phyloP scores from a whole-genome alignment of 2,329 filamentous ascomycete species.

The Zymoseptoria pseudotritici region DNA sequence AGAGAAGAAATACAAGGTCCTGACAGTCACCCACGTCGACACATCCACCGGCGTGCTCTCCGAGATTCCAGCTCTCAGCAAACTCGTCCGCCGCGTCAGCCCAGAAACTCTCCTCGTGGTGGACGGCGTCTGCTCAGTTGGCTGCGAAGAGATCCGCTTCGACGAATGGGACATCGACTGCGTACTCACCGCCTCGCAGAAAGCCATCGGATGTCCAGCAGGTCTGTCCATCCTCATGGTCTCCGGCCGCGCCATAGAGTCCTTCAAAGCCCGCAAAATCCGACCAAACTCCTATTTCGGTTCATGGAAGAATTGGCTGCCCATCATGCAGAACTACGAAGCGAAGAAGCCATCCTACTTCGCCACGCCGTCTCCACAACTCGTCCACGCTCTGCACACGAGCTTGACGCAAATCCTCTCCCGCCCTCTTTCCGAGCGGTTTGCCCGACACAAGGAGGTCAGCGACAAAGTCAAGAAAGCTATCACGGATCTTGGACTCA shows the following conservation, averaged over 20 bases:
- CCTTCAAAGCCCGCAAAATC: conserved; percentile 71
- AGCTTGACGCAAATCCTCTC: conserved; percentile 77
- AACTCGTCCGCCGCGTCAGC: conserved; percentile 76
- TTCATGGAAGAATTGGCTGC: conserved; percentile 94
- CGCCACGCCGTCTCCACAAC: conserved; percentile 88
- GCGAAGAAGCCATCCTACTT: conserved; percentile 97
- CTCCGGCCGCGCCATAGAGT: conserved; percentile 77
- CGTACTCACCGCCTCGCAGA: conserved; percentile 90
- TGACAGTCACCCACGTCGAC: conserved; percentile 95
- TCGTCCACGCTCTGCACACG: conserved; percentile 87
- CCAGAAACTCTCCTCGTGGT: conserved; percentile 88
- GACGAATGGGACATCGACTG: conserved; percentile 91
- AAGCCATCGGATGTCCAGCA: conserved; percentile 91
- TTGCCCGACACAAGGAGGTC: conserved; percentile 68
- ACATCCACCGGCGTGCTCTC: conserved; percentile 94
- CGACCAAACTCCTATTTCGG: conserved; percentile 86
- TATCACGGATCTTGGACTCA: conserved; percentile 70
- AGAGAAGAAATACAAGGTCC: conserved; percentile 85
- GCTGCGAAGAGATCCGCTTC: conserved; percentile 90
- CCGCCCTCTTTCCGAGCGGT: conserved; percentile 72
- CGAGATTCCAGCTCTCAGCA: conserved; percentile 76
- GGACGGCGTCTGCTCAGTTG: conserved; percentile 95
- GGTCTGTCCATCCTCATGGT: conserved; percentile 92
- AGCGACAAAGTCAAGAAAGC: conserved; percentile 84
- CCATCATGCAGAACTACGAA: conserved; percentile 98